These are phyloP conservation scores for Ceriops zippeliana DNA, from an alignment of 345 rosid species.

Conservation along the genomic window DNA sequence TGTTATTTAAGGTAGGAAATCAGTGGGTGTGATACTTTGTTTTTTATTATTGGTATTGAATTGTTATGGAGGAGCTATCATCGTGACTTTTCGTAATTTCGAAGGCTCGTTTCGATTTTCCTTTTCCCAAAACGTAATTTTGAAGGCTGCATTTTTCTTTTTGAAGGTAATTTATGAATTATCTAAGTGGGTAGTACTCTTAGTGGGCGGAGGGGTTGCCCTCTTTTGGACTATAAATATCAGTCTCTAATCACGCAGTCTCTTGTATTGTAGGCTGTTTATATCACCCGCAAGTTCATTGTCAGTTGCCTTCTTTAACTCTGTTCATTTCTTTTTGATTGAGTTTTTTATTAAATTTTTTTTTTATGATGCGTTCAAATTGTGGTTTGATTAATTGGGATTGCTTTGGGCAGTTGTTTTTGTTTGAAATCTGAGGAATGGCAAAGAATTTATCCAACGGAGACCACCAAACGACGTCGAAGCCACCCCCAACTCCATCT, in stretches of 20 bases:
- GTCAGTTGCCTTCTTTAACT: neutral
- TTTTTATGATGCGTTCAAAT: neutral
- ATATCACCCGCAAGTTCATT: neutral
- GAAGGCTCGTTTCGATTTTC: too few species aligned
- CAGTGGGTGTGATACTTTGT: conserved; percentile 24
- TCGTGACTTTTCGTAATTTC: conserved; percentile 22
- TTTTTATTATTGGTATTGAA: neutral
- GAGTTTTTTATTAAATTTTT: too few species aligned
- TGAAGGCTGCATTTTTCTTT: conserved; percentile 36
- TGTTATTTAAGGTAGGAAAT: too few species aligned
- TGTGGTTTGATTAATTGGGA: neutral
- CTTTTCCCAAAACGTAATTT: conserved; percentile 22
- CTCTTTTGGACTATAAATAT: conserved; percentile 42
- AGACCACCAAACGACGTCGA: conserved; percentile 45
- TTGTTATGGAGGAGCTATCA: conserved; percentile 38
- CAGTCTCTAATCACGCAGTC: conserved; percentile 17
- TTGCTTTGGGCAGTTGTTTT: neutral
- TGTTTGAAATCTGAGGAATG: conserved; percentile 45
- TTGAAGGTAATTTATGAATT: neutral
- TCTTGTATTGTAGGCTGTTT: neutral
- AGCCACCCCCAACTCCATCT: conserved; percentile 86
- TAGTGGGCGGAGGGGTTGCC: conserved; percentile 28
- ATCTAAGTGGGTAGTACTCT: neutral
- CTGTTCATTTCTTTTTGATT: neutral
- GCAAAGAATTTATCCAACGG: conserved; percentile 51